phyloP scores from a whole-genome alignment of 2,329 filamentous ascomycete genomes.

The Penicillium sp. region DNA sequence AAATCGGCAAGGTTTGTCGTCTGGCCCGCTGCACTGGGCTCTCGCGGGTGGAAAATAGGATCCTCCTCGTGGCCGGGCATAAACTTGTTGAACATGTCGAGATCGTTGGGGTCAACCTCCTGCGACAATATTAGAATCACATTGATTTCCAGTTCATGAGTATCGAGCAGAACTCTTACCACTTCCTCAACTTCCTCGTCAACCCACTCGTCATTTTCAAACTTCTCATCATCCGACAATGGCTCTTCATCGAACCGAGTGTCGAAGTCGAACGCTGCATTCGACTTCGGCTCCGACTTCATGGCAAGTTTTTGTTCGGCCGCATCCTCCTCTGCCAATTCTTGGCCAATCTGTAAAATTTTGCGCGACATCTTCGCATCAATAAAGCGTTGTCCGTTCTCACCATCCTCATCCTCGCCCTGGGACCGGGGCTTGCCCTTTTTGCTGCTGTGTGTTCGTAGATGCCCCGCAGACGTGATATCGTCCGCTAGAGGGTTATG shows the following conservation, averaged over 20 bases:
- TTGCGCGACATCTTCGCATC: conserved; percentile 84
- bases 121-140: conserved; percentile 33
- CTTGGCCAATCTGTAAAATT: conserved; percentile 85
- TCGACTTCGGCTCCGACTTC: conserved; percentile 46
- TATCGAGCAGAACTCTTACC: conserved; percentile 29
- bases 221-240: conserved; percentile 54
- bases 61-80: conserved; percentile 71
- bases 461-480: conserved; percentile 65
- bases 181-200: conserved; percentile 62
- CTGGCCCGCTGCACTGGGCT: conserved; percentile 47
- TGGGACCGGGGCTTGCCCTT: conserved; percentile 65
- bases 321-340: conserved; percentile 79
- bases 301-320: conserved; percentile 44
- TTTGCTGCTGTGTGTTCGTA: conserved; percentile 69
- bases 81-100: conserved; percentile 89
- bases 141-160: background rate
- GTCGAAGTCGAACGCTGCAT: conserved; percentile 75
- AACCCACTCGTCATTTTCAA: conserved; percentile 63
- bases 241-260: conserved; percentile 63
- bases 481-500: conserved; percentile 94
- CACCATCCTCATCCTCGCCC: conserved; percentile 53
- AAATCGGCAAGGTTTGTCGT: conserved; percentile 84
- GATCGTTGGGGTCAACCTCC: conserved; percentile 83
- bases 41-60: conserved; percentile 64
- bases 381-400: conserved; percentile 68